Evolutionary conservation across 495 filamentous ascomycete species (phyloP).

Genomic region (Beverwykella pulmonaria): DNA sequence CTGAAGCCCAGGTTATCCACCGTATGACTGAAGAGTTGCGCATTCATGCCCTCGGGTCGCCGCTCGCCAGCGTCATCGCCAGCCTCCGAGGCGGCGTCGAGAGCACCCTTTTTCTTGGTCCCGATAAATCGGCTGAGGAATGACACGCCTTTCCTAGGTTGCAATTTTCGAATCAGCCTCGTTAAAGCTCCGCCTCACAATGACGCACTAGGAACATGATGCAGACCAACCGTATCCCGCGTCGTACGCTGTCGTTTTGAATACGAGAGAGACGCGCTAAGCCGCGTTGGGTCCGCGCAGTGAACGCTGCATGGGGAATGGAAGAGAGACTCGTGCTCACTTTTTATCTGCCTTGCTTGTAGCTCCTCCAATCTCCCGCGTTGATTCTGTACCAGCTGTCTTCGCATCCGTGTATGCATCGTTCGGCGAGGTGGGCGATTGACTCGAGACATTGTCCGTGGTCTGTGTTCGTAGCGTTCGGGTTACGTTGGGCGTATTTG

Average conservation of each 20-base stretch:
- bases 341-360: conserved; percentile 63
- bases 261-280: conserved; percentile 16
- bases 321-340: conserved; percentile 50
- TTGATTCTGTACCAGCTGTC: conserved; percentile 10
- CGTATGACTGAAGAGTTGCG: conserved; percentile 77
- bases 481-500: conserved; percentile 73
- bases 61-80: conserved; percentile 71
- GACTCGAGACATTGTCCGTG: conserved; percentile 23
- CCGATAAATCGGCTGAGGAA: conserved; percentile 91
- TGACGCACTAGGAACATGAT: neutral
- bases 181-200: conserved; percentile 11
- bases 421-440: conserved; percentile 17
- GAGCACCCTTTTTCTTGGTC: conserved; percentile 70
- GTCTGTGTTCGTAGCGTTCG: conserved; percentile 60
- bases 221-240: neutral
- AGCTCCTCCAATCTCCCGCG: conserved; percentile 13
- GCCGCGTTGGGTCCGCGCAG: neutral
- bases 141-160: conserved; percentile 76
- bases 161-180: conserved; percentile 33
- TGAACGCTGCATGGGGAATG: neutral
- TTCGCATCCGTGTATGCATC: conserved; percentile 28
- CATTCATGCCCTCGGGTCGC: conserved; percentile 75
- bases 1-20: conserved; percentile 74
- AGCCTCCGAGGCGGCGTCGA: conserved; percentile 62
- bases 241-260: neutral